Conservation (phyloP, 192 early-diverging fungal genomes). For the Coemansia sp. region DNA sequence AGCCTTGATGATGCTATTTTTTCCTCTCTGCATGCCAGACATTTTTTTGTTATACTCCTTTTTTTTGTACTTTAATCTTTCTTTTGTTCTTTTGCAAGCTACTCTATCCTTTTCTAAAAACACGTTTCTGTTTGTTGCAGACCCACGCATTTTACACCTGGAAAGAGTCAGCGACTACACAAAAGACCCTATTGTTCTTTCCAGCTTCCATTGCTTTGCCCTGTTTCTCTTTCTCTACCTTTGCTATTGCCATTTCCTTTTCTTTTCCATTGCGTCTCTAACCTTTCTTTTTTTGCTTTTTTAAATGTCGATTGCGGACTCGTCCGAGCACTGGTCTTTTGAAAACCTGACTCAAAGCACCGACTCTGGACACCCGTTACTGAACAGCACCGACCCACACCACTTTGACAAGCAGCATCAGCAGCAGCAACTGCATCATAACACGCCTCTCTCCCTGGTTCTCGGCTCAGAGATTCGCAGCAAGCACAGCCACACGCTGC, state of each 20-base stretch:
- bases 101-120: background rate
- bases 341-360: slow-evolving; percentile 52
- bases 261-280: background rate
- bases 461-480: slow-evolving; percentile 21
- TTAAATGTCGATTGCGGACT: slow-evolving; percentile 60
- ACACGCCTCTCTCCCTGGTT: slow-evolving; percentile 45
- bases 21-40: slow-evolving; percentile 1
- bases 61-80: background rate
- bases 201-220: background rate
- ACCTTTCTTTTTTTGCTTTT: slow-evolving; percentile 11
- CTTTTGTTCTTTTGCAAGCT: background rate
- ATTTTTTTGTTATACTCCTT: background rate
- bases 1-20: background rate
- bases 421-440: slow-evolving; percentile 21
- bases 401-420: background rate
- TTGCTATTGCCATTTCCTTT: background rate
- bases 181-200: background rate
- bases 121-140: background rate
- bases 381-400: slow-evolving; percentile 3
- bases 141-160: background rate
- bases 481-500: slow-evolving; percentile 6
- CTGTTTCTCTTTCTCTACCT: slow-evolving; percentile 14
- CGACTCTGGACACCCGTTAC: slow-evolving; percentile 38
- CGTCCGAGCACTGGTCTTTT: slow-evolving; percentile 58
- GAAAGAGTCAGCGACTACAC: background rate